These are phyloP conservation scores for Moniliella sp. DNA, from an alignment of 1,284 basidiomycete species.

Conservation along the genomic window DNA sequence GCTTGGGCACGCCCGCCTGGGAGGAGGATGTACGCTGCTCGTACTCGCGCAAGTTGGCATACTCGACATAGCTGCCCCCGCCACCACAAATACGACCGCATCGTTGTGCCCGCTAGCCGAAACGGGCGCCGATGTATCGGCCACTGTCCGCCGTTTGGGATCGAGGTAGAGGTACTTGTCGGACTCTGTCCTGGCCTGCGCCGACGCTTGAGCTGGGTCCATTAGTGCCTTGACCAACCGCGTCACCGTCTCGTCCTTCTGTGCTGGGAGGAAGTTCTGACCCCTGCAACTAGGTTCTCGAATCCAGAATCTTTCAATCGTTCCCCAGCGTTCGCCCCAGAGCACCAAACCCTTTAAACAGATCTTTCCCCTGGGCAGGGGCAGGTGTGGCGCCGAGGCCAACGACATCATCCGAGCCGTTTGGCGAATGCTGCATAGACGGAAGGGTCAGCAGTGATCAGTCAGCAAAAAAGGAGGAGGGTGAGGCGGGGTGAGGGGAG, in stretches of 20 bases:
- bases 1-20: conserved; percentile 45
- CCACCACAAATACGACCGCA: conserved; percentile 78
- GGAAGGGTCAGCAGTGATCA: background rate
- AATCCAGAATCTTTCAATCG: conserved; percentile 72
- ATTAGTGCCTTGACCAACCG: conserved; percentile 82
- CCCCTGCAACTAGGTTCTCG: conserved; percentile 85
- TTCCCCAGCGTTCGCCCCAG: conserved; percentile 61
- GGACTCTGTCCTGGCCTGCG: conserved; percentile 51
- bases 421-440: conserved; percentile 46
- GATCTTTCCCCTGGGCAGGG: conserved; percentile 42
- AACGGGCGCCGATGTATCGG: background rate
- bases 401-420: conserved; percentile 73
- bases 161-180: conserved; percentile 90
- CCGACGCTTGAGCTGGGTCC: conserved; percentile 76
- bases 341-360: conserved; percentile 75
- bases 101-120: conserved; percentile 39
- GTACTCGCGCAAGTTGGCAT: conserved; percentile 52
- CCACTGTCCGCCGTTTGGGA: conserved; percentile 37
- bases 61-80: conserved; percentile 89
- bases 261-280: conserved; percentile 87
- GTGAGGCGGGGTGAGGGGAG: background rate
- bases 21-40: conserved; percentile 43
- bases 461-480: background rate
- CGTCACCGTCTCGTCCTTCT: conserved; percentile 78
- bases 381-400: conserved; percentile 48